These are phyloP conservation scores for Carex cristatella DNA, from an alignment of 176 grass and related monocot species.

Conservation along the genomic window DNA sequence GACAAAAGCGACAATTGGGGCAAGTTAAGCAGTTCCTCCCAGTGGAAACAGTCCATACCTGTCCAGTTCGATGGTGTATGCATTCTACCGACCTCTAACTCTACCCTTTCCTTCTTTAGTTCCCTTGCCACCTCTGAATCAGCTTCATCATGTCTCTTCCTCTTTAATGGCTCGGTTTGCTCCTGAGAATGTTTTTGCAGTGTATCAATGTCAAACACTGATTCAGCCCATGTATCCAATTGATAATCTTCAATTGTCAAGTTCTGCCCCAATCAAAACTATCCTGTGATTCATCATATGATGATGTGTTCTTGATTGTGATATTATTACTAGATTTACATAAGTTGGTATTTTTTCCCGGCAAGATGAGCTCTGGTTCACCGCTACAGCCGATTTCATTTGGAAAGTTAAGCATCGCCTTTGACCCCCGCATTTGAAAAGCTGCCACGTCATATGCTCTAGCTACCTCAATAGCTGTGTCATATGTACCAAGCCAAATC, in stretches of 20 bases:
- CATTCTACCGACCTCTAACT: background rate
- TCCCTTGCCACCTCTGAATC: background rate
- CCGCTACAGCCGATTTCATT: constrained; percentile 47
- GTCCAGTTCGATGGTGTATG: background rate
- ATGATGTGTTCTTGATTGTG: background rate
- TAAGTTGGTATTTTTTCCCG: background rate
- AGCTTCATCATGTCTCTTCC: constrained; percentile 2
- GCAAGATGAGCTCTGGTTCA: background rate
- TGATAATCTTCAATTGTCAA: background rate
- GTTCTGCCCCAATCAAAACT: background rate
- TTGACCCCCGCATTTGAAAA: constrained; percentile 61
- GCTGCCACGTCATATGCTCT: constrained; percentile 78
- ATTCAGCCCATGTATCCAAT: background rate
- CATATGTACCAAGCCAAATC: constrained; percentile 93
- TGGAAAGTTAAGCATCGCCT: constrained; percentile 94
- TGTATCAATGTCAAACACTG: background rate
- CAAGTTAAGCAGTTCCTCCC: constrained; percentile 24
- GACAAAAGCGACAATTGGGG: constrained; percentile 42
- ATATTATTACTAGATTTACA: background rate
- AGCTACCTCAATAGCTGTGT: constrained; percentile 72
- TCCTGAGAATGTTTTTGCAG: background rate
- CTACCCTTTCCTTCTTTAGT: background rate
- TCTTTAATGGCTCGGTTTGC: background rate
- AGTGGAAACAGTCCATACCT: constrained; percentile 6
- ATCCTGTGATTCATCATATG: background rate